Base-by-base conservation (phyloP, 176 grass and related monocot genomes). In the Avena eriantha region DNA sequence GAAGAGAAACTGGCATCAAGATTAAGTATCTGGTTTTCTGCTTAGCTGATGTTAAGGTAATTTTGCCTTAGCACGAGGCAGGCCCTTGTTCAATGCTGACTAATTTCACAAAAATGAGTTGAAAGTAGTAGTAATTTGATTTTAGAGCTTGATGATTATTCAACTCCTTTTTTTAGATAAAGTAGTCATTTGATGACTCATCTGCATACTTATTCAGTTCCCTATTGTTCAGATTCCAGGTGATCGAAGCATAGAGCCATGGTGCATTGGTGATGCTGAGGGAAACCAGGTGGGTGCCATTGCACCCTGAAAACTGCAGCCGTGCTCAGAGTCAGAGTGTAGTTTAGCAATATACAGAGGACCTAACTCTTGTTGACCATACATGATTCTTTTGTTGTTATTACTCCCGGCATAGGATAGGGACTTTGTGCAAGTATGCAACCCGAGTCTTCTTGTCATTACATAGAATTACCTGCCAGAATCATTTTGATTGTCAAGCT, bases 221-320 rank as follows among this genome's bases (percentile, higher is more conserved):
- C 53, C 1, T 31, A 43, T 77, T 56, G 5, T 85, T 56, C 86
- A 88, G 90, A n/a, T 77, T 84, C 43, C 12, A 19, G 65, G 61
- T 84, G 68, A 60, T 15, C 50, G 55, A 35, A 60, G 13, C 49
- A 13, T 10, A 46, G 31, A 61, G 12, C 10, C 41, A 69, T 58
- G 12, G 13, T 50, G n/a, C 50, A 55, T 55, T 29, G 46, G 16
- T 51, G 72, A 75, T 31, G 63, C 7, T 0, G 8, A 48, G 77
- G 34, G 23, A 46, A 33, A 8, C 46, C 63, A 77, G 48, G 24
- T 76, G 39, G 39, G 46, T 7, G 57, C 41, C 61, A 60, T 78
- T 64, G 64, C 55, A 78, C 31, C 35, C 83, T 0, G 73, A 72
- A 82, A 70, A 36, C 24, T 0, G 9, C 10, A 18, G 18, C 8